These are phyloP conservation scores for Knufia fluminis DNA, from an alignment of 2,329 filamentous ascomycete genomes.

Conservation along the genomic window DNA sequence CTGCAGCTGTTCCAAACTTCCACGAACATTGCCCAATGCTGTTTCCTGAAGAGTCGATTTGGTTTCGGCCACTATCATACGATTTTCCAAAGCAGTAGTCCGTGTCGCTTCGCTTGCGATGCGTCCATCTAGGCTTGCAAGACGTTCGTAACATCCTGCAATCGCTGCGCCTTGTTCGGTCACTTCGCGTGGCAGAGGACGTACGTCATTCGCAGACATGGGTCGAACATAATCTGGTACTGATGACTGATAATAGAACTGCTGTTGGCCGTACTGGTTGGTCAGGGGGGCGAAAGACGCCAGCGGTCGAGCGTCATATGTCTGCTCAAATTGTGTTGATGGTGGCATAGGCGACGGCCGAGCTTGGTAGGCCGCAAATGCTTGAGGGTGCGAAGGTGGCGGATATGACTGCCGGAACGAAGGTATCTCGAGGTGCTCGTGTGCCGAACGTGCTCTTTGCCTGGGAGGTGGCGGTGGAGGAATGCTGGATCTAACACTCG, in stretches of 20 bases:
- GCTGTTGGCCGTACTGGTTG: not conserved
- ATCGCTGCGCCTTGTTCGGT: not conserved
- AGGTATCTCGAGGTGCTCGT: conserved; percentile 11
- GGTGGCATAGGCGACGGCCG: not conserved
- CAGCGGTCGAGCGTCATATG: too few relatives aligned
- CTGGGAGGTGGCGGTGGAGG: not conserved
- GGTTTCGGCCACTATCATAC: not conserved
- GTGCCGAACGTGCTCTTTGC: conserved; percentile 7
- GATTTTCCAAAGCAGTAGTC: not conserved
- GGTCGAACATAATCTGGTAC: not conserved
- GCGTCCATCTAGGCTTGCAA: not conserved
- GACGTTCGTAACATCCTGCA: not conserved
- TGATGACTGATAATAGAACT: not conserved
- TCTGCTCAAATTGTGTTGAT: too few relatives aligned
- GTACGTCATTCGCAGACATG: not conserved
- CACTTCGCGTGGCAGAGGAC: not conserved
- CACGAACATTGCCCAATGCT: not conserved
- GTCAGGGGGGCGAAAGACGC: too few relatives aligned
- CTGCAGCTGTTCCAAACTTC: conserved; percentile 1
- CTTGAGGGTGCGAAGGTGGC: not conserved
- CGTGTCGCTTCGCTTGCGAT: not conserved
- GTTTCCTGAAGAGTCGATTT: not conserved
- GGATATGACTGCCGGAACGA: conserved; percentile 3
- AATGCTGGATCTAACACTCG: conserved; percentile 9
- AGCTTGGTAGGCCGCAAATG: not conserved